These are phyloP conservation scores for Gymnopus androsaceus DNA, from an alignment of 1,284 basidiomycete species.

Conservation along the genomic window DNA sequence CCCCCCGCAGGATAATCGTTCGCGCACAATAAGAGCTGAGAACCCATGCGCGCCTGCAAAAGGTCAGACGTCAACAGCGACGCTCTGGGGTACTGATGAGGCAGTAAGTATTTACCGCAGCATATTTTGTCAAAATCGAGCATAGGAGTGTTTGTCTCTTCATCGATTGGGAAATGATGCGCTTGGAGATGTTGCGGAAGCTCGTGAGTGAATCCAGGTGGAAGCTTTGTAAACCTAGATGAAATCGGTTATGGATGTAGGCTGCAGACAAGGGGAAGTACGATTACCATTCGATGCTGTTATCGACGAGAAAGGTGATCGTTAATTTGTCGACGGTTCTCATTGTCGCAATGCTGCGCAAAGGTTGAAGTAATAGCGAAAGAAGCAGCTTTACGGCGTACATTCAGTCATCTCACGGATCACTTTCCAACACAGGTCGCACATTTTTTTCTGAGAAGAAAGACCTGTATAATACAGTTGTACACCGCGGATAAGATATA, in stretches of 20 bases:
- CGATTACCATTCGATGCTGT: conserved; percentile 72
- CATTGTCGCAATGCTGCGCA: background rate
- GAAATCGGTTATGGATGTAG: background rate
- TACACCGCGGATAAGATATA: conserved; percentile 16
- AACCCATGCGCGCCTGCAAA: conserved; percentile 77
- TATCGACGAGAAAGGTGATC: conserved; percentile 76
- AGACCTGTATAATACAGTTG: too few species aligned
- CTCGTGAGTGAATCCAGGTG: conserved; percentile 78
- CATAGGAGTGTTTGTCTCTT: conserved; percentile 61
- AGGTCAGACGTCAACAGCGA: background rate
- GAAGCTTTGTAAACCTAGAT: conserved; percentile 74
- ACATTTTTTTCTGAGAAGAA: too few species aligned
- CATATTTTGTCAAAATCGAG: conserved; percentile 77
- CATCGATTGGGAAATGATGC: conserved; percentile 47
- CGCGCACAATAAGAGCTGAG: conserved; percentile 69
- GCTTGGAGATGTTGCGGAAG: conserved; percentile 61
- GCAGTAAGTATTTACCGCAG: conserved; percentile 52
- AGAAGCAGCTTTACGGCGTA: too few species aligned
- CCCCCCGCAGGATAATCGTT: background rate
- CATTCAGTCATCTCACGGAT: too few species aligned
- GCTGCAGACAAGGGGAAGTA: background rate
- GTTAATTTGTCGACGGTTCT: conserved; percentile 50
- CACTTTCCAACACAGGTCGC: too few species aligned
- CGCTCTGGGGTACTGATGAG: background rate
- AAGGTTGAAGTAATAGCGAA: background rate